Evolutionary conservation across 2,329 filamentous ascomycete genomes (phyloP).

Genomic region (Ophiostoma perfectum): DNA sequence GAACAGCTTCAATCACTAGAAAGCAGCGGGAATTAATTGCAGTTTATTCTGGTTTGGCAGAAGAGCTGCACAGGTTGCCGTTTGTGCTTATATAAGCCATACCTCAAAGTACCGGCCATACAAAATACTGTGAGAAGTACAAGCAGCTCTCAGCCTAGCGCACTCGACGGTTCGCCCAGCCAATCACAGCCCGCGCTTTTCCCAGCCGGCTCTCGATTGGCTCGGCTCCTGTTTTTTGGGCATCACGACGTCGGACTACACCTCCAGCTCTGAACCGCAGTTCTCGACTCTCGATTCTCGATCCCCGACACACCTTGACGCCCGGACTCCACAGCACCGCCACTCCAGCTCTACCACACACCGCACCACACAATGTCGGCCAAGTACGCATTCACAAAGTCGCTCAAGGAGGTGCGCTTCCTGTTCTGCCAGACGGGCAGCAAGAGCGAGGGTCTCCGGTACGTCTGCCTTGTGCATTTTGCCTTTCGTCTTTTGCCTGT

Average conservation of each 20-base stretch:
- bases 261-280: neutral
- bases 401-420: slow-evolving; percentile 93
- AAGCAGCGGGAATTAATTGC: neutral
- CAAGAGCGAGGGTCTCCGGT: slow-evolving; percentile 80
- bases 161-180: neutral
- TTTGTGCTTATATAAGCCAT: neutral
- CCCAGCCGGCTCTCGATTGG: slow-evolving; percentile 21
- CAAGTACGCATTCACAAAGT: slow-evolving; percentile 87
- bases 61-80: neutral
- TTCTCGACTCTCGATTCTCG: neutral
- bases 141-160: neutral
- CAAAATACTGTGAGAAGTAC: neutral
- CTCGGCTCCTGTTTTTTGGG: slow-evolving; percentile 12
- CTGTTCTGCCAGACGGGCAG: slow-evolving; percentile 93
- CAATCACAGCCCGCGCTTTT: slow-evolving; percentile 24
- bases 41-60: neutral
- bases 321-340: neutral
- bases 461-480: slow-evolving; percentile 1
- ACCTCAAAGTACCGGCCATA: neutral
- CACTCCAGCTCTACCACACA: neutral
- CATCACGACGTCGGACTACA: slow-evolving; percentile 16
- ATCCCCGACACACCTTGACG: neutral
- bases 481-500: neutral
- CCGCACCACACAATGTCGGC: slow-evolving; percentile 61
- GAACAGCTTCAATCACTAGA: too few species aligned